Evolutionary conservation across 1,284 basidiomycete genomes (phyloP), one percentile per base, ranked within the genome.

Genomic region (Pulveroboletus sp.): DNA sequence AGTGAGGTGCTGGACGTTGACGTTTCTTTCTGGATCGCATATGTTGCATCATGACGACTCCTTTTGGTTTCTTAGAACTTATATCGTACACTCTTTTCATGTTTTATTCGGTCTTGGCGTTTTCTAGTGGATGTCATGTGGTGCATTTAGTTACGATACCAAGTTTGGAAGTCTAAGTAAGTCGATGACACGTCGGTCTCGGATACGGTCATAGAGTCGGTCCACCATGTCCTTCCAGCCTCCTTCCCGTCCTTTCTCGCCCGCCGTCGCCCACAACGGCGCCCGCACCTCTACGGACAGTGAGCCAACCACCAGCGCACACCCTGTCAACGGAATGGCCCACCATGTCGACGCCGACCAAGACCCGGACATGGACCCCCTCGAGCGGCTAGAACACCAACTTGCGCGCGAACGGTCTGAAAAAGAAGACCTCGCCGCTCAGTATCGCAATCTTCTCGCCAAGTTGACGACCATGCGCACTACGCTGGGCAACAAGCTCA

Each of bases 391-490:
- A 12, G 80, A 84, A 65, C 75, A 75, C 46, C 84, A 88, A 63
- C 78, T 90, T 35, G 77, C 83, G 49, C 76, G 78, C 42, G 82
- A 85, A 31, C 77, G 81, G 52, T 84, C 89, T 60, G 96, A 98
- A 77, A 94, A 94, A 73, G 94, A 97, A 58, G 78, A 81, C 8
- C 81, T 95, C 43, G 88, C 90, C 22, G 76, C 85, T 22, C 94
- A 98, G 72, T 97, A 99, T 74, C 85, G 85, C 52, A 89, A 84
- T 57, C 80, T 99, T 39, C 80, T 99, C 8, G 85, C 86, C 45
- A 98, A 96, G 75, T 78, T 99, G 47, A 94, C 92, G 4, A 85
- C 88, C 35, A 98, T 99, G 95, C 85, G 96, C 17, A 92, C 87
- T 28, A 93, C 92, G 6, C 80, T 99, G 26, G 95, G 95, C 39